Base-by-base conservation (phyloP, 768 basidiomycete genomes). In the Termitomyces sp. region DNA sequence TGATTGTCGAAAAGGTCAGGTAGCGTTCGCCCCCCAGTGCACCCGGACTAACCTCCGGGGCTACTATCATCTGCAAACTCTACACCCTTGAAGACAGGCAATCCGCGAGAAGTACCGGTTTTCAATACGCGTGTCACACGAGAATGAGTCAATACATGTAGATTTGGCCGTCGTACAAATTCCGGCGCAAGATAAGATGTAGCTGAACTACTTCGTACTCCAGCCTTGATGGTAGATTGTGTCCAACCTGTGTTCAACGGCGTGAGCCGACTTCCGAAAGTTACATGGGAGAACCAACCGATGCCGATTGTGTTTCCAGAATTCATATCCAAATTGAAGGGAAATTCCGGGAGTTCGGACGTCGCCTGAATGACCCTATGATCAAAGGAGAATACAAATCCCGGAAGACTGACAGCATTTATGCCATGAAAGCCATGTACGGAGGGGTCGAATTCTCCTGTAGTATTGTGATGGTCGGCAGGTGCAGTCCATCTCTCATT, bases 401-500 rank as follows among this genome's bases (percentile, higher is more conserved):
- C 71, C 17, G 73, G 69, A 29, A 75, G 68, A 48, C 70, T 61
- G 55, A 75, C 70, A n/a, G 65, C 63, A 55, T 57, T 71, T 15
- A 68, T 66, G 9, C 75, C 75, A 12, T 65, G 48, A 47, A 69
- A 70, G 25, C 73, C 68, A 31, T 61, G 60, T 31, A 61, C 56
- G 25, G 49, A 29, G 5, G 60, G 60, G 45, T 61, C 56, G 12
- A 52, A 61, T 52, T 61, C 47, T 38, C 56, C 56, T 10, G 50
- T 57, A 50, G 69, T 72, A 51, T 73, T 68, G 58, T 73, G 74
- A 45, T 67, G 53, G 60, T 74, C 73, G 1, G 67, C 69, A 3
- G 76, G 74, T n/a, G 59, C 49, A 5, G 66, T 66, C 66, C 68
- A 72, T 37, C 57, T 60, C 67, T 76, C 76, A 51, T 67, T 69